phyloP scores from a whole-genome alignment of 805 yeast species.

The Saccharomyces paradoxus region DNA sequence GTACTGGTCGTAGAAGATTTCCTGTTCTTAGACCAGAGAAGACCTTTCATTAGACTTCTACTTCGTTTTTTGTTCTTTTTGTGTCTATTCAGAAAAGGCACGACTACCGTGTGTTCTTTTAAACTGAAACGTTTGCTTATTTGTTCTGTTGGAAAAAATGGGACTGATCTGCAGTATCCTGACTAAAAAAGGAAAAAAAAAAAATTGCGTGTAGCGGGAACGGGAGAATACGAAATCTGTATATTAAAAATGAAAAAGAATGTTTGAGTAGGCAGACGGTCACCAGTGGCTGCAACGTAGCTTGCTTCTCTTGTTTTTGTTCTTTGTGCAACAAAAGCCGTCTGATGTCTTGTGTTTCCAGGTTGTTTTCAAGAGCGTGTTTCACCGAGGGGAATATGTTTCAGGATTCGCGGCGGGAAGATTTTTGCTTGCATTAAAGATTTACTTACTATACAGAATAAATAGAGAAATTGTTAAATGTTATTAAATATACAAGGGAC shows the following conservation, averaged over 20 bases:
- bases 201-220: not conserved
- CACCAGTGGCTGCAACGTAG: not conserved
- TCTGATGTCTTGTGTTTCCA: not conserved
- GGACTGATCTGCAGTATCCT: not conserved
- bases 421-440: not conserved
- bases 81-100: not conserved
- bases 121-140: not conserved
- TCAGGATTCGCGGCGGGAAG: not conserved
- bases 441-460: not conserved
- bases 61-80: not conserved
- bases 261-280: not conserved
- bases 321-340: not conserved
- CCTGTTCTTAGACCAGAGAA: slow-evolving; percentile 20
- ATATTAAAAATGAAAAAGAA: not conserved
- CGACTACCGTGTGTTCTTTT: not conserved
- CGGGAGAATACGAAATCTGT: not conserved
- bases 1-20: slow-evolving; percentile 7
- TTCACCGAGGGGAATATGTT: not conserved
- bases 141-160: not conserved
- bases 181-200: not conserved
- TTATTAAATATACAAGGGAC: too few relatives aligned
- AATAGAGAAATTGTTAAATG: not conserved
- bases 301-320: not conserved
- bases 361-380: not conserved
- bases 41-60: slow-evolving; percentile 12